Conservation (phyloP, 2,329 filamentous ascomycete genomes). For the Aspergillaceae sp. region DNA sequence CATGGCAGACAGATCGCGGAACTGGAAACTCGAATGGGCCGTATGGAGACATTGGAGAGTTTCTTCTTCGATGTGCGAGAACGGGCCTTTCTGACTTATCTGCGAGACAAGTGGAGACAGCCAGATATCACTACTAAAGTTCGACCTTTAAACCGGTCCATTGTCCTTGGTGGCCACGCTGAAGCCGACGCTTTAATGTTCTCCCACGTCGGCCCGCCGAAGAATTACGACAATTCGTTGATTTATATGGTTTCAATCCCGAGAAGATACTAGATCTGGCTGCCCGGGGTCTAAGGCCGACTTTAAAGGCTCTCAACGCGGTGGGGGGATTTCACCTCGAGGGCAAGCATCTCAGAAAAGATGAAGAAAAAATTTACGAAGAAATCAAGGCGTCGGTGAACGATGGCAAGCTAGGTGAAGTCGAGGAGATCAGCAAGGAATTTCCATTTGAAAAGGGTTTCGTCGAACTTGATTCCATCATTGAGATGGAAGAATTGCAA, state of each 20-base stretch:
- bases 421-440: neutral
- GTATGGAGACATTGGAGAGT: neutral
- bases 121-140: neutral
- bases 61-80: neutral
- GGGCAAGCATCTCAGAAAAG: neutral
- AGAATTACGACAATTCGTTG: neutral
- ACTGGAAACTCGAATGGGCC: neutral
- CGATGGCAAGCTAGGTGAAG: neutral
- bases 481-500: neutral
- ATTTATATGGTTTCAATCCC: neutral
- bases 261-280: neutral
- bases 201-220: neutral
- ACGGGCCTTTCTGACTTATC: neutral
- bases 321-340: neutral
- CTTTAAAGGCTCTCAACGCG: neutral
- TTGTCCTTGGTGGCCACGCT: neutral
- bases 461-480: neutral
- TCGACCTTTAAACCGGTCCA: neutral
- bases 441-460: neutral
- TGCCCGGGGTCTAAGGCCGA: neutral
- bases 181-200: neutral
- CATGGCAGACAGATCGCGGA: neutral
- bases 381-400: neutral
- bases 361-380: neutral
- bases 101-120: neutral